These are phyloP conservation scores for Hygrocybe punicea DNA, from an alignment of 768 basidiomycete genomes.

Conservation along the genomic window DNA sequence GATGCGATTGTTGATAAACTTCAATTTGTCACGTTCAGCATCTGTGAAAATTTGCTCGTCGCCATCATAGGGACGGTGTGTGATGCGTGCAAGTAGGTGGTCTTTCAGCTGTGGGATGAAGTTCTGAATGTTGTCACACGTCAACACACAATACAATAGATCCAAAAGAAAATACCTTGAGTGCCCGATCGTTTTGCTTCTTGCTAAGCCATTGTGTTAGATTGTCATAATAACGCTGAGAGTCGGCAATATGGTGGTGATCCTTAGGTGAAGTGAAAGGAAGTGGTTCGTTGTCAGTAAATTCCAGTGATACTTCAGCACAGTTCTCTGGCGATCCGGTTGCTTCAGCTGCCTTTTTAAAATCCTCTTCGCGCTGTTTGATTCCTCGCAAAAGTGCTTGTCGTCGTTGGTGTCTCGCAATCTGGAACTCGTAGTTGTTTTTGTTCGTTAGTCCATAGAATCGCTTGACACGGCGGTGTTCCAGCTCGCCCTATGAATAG, in stretches of 20 bases:
- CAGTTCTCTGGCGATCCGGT: neutral
- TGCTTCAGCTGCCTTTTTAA: neutral
- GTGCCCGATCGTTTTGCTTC: slow-evolving; percentile 2
- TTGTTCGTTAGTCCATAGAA: slow-evolving; percentile 35
- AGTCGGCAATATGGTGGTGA: slow-evolving; percentile 25
- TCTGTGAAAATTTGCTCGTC: slow-evolving; percentile 10
- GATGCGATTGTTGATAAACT: slow-evolving; percentile 19
- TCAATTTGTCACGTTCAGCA: slow-evolving; percentile 2
- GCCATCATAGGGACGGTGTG: slow-evolving; percentile 7
- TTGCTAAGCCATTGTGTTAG: neutral
- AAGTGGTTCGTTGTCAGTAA: slow-evolving; percentile 1
- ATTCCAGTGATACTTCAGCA: neutral
- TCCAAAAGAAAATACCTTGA: neutral
- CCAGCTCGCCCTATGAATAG: slow-evolving; percentile 32
- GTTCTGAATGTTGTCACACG: slow-evolving; percentile 17
- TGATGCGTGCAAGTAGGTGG: slow-evolving; percentile 16
- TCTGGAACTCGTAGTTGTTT: slow-evolving; percentile 19
- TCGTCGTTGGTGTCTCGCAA: slow-evolving; percentile 17
- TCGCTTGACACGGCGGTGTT: slow-evolving; percentile 34
- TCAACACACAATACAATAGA: neutral
- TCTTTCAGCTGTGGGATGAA: slow-evolving; percentile 18
- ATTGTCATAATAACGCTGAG: slow-evolving; percentile 1
- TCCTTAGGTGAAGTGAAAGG: neutral
- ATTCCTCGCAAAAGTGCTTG: slow-evolving; percentile 3
- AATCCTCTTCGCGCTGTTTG: neutral